Conservation (phyloP, 257 asterid genomes). For the Fraxinus americana region DNA sequence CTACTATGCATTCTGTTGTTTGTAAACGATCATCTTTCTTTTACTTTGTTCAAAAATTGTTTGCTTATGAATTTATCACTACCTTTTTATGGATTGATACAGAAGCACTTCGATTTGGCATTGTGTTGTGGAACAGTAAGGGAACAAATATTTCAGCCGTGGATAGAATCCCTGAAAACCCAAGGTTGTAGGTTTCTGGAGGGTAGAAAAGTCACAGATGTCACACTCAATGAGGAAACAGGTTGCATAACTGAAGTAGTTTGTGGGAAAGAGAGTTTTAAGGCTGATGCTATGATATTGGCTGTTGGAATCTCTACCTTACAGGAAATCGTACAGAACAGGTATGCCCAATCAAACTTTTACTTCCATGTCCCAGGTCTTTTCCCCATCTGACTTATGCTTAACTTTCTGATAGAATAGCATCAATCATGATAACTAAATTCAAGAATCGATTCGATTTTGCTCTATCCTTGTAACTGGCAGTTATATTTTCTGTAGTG, state of each 20-base stretch:
- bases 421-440: neutral
- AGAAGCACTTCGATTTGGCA: constrained; percentile 47
- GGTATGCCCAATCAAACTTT: constrained; percentile 29
- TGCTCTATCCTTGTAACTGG: constrained; percentile 6
- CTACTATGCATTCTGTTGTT: neutral
- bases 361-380: neutral
- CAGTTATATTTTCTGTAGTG: constrained; percentile 40
- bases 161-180: constrained; percentile 50
- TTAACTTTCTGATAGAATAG: neutral
- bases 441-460: neutral
- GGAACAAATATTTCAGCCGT: constrained; percentile 55
- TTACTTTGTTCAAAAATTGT: neutral
- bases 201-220: constrained; percentile 58
- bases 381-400: neutral
- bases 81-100: constrained; percentile 25
- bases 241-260: constrained; percentile 48
- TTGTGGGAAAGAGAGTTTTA: constrained; percentile 65
- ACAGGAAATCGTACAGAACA: constrained; percentile 56
- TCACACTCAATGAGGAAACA: constrained; percentile 47
- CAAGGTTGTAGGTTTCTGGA: constrained; percentile 58
- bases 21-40: neutral
- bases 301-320: constrained; percentile 66
- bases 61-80: neutral
- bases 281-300: constrained; percentile 52
- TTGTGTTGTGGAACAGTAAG: constrained; percentile 61